Base-by-base conservation (phyloP, 805 yeast genomes). In the Spencermartinsiella europaea region DNA sequence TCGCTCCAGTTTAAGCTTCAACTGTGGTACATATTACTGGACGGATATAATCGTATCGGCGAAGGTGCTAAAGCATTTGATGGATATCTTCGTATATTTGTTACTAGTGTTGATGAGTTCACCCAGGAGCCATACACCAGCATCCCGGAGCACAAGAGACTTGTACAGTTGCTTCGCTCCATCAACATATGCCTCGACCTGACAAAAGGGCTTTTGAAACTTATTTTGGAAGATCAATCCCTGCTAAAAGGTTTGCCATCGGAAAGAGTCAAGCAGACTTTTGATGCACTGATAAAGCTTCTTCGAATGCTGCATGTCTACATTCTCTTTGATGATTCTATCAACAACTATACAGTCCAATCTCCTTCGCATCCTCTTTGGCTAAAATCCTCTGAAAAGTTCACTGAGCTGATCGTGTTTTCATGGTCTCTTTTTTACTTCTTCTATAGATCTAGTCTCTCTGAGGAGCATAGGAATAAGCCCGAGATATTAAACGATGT, bases 21-120 rank as follows among this genome's bases (percentile, higher is more conserved):
- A 45, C 65, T 93, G 2, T 90, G 97, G 95, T 78, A 77, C 27
- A 72, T 83, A 20, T 67, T 90, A 15, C 72, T 87, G 40, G 77
- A 75, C 51, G 74, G 74, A 46, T 85, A 83, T 55, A 59, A 64
- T 12, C 59, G 58, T 2, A 56, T 61, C 2, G 62, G 62, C 0
- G 69, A 73, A 20, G 70, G 74, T 28, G 68, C 72, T 34, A 53
- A 57, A 15, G 80, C 85, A 0, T 75, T 83, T 52, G 77, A 76
- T 38, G 69, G 70, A 2, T 58, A 63, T 21, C 48, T 61, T 7
- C 42, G 68, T 21, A 76, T 77, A 12, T 48, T 87, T 2, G 57
- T 61, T 1, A 65, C 79, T 16, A 61, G 84, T 17, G 55, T 73
- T 1, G 53, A 59, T 0, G 76, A 73, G 31, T 40, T 73, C 1